Base-by-base conservation (phyloP, 2,329 filamentous ascomycete genomes). In the Cadophora gregata region DNA sequence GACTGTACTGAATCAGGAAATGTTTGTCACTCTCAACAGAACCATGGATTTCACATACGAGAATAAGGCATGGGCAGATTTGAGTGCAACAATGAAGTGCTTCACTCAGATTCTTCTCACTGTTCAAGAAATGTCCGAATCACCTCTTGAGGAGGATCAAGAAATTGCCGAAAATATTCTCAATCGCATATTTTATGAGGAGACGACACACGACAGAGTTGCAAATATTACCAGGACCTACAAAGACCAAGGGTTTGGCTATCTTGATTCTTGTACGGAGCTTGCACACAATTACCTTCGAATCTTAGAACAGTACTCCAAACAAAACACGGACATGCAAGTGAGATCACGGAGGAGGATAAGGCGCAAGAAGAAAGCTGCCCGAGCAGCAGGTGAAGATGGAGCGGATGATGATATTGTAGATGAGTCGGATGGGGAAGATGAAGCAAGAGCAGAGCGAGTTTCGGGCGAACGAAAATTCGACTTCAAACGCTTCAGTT, bases 81-180 rank as follows among this genome's bases (percentile, higher is more conserved):
- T 98, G 19, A 92, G 93, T 64, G 90, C 95, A 0, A 90, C 92
- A 58, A 96, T 98, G 89, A 90, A 92, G 64, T 97, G 94, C 76
- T 97, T 97, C 76, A 98, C 94, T 0, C 94, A 98, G 76, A 96
- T 98, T 71, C 83, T 97, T 24, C 84, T 97, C 29, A 97, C 94
- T 0, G 91, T 98, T 1, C 93, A 97, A 74, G 93, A 96, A 68
- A 98, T 99, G 94, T 84, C 89, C 1, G 88, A 91, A 56, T 96
- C 93, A 0, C 85, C 87, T 0, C 86, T 92, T 33, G 94, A 97
- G 69, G 94, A 97, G n/a, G 93, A 99, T 72, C 91, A 97, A 76
- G 96, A 98, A 73, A 98, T 99, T 77, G 95, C 96, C 0, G 95
- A 99, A 77, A 99, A 99, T 73, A 97, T 97, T 14, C 88, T 97